phyloP scores from a whole-genome alignment of 768 basidiomycete species.

The Lentinula sp. region DNA sequence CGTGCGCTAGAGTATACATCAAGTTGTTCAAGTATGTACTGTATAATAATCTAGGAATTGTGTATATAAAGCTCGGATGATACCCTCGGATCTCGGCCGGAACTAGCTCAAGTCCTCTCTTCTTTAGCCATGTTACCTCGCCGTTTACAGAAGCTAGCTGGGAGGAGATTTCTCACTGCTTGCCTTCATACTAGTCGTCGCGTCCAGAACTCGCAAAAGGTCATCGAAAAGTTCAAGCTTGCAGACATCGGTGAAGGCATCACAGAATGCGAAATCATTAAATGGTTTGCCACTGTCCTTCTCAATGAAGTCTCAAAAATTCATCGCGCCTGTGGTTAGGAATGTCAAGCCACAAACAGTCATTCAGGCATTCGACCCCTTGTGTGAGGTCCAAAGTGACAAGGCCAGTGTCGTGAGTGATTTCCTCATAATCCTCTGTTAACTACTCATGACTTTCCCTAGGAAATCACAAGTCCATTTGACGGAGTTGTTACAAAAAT shows the following conservation, averaged over 20 bases:
- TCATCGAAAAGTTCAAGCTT: slow-evolving; percentile 60
- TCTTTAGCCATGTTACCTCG: slow-evolving; percentile 5
- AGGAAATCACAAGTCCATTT: slow-evolving; percentile 81
- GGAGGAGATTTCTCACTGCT: slow-evolving; percentile 1
- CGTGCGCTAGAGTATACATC: too few species aligned
- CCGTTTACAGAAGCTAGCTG: background rate
- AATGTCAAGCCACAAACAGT: slow-evolving; percentile 44
- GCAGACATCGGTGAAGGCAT: slow-evolving; percentile 90
- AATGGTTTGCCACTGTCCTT: slow-evolving; percentile 50
- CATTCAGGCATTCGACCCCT: slow-evolving; percentile 59
- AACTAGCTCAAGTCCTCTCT: slow-evolving; percentile 13
- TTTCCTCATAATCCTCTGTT: slow-evolving; percentile 60
- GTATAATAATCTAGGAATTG: background rate
- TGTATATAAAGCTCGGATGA: background rate
- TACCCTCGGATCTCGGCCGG: background rate
- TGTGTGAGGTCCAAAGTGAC: slow-evolving; percentile 6
- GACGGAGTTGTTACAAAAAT: slow-evolving; percentile 71
- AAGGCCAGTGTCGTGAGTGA: slow-evolving; percentile 4
- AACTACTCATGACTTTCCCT: slow-evolving; percentile 75
- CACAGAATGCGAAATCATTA: slow-evolving; percentile 85
- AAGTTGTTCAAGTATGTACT: background rate
- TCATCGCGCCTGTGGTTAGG: slow-evolving; percentile 35
- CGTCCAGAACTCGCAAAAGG: slow-evolving; percentile 17
- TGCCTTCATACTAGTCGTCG: slow-evolving; percentile 6
- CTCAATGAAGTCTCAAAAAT: background rate